Percentiles rank a stretch among this genome's conserved stretches.
These are phyloP conservation scores for Massarina eburnea DNA, from an alignment of 2,329 filamentous ascomycete genomes.

Conservation along the genomic window DNA sequence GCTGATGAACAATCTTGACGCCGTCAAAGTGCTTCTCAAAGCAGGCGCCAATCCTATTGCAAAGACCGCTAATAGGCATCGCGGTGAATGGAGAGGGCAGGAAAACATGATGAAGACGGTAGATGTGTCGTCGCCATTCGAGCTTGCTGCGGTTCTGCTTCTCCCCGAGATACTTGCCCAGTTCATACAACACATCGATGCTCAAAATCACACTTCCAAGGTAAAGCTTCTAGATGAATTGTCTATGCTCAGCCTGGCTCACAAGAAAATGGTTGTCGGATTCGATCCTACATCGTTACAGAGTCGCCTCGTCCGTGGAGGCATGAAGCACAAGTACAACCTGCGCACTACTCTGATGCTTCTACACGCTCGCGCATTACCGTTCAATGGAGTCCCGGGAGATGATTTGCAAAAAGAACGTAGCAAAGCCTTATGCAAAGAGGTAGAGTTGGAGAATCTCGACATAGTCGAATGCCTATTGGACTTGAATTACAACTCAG, in stretches of 20 bases:
- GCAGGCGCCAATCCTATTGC: constrained; percentile 6
- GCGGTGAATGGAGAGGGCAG: constrained; percentile 1
- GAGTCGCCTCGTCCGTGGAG: constrained; percentile 9
- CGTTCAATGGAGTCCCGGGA: not conserved
- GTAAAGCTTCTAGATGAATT: constrained; percentile 6
- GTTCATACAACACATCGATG: constrained; percentile 9
- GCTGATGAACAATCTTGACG: constrained; percentile 6
- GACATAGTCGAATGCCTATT: constrained; percentile 9
- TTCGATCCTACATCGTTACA: constrained; percentile 6
- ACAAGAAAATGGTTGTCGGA: not conserved
- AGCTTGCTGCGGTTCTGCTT: constrained; percentile 5
- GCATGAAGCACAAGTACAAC: constrained; percentile 2
- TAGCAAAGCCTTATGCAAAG: constrained; percentile 4
- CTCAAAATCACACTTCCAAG: not conserved
- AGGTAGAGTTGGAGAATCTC: constrained; percentile 6
- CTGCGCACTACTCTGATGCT: constrained; percentile 1
- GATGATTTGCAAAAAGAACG: constrained; percentile 1
- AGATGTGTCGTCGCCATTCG: constrained; percentile 9
- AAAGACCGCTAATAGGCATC: constrained; percentile 5
- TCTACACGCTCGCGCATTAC: not conserved
- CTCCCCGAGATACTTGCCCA: constrained; percentile 4
- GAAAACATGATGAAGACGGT: not conserved
- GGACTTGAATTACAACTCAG: constrained; percentile 1
- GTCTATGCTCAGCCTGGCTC: constrained; percentile 5
- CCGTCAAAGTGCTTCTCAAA: constrained; percentile 6